Conservation (phyloP, 2,329 filamentous ascomycete species). For the Stagonosporopsis chrysanthemi region DNA sequence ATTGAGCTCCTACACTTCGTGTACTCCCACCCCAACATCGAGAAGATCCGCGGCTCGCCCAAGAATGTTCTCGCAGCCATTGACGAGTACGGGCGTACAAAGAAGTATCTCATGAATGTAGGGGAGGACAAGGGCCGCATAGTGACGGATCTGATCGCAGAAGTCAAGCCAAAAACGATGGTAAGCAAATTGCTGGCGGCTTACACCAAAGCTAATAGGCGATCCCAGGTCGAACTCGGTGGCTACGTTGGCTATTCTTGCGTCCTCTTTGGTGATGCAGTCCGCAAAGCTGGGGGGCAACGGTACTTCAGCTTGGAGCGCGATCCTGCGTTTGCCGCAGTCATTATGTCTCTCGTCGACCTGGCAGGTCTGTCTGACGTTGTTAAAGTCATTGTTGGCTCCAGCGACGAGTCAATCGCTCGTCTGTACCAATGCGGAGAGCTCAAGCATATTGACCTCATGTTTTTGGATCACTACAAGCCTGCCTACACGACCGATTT, state of each 20-base stretch:
- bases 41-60: conserved; percentile 70
- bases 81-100: conserved; percentile 70
- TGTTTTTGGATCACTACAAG: conserved; percentile 85
- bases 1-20: conserved; percentile 75
- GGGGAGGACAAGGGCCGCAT: conserved; percentile 77
- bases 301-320: conserved; percentile 76
- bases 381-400: conserved; percentile 74
- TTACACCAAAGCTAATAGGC: conserved; percentile 12
- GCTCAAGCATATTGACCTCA: conserved; percentile 69
- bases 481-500: conserved; percentile 76
- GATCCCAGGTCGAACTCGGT: conserved; percentile 71
- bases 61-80: conserved; percentile 71
- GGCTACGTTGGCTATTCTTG: conserved; percentile 85
- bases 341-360: conserved; percentile 73
- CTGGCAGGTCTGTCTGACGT: conserved; percentile 75
- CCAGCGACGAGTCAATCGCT: conserved; percentile 70
- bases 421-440: conserved; percentile 63
- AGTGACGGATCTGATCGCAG: conserved; percentile 71
- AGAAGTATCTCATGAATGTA: conserved; percentile 82
- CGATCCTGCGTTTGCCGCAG: conserved; percentile 75
- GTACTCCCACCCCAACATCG: conserved; percentile 66
- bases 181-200: conserved; percentile 42
- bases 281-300: conserved; percentile 68
- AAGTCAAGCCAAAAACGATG: conserved; percentile 72
- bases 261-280: conserved; percentile 74